Evolutionary conservation across 495 filamentous ascomycete genomes (phyloP).

Genomic region (Neurospora cerealis): DNA sequence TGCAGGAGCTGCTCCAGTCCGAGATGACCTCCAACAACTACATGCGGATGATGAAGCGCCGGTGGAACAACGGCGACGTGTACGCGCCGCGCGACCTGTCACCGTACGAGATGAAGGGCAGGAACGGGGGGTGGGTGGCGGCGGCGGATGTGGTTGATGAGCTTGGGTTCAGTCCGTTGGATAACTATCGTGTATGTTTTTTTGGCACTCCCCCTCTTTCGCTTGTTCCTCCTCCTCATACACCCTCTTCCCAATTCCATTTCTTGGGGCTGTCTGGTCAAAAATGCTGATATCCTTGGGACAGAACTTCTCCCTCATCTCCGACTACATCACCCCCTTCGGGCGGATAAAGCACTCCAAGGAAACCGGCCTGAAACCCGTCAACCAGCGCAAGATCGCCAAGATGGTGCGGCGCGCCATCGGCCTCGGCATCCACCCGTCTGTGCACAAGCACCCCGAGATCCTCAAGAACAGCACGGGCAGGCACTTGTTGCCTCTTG

Average conservation of each 20-base stretch:
- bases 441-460: conserved; percentile 88
- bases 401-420: conserved; percentile 85
- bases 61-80: conserved; percentile 67
- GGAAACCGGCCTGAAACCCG: conserved; percentile 70
- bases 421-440: conserved; percentile 85
- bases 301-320: conserved; percentile 89
- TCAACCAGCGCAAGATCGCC: conserved; percentile 86
- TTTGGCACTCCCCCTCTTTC: background rate
- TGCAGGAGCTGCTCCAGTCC: conserved; percentile 7
- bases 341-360: conserved; percentile 70
- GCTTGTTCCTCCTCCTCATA: background rate
- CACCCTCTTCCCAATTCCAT: background rate
- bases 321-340: conserved; percentile 74
- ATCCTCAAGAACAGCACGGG: conserved; percentile 40
- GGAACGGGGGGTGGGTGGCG: conserved; percentile 12
- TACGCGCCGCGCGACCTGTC: conserved; percentile 87
- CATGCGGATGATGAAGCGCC: conserved; percentile 38
- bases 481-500: background rate
- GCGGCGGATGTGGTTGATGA: conserved; percentile 69
- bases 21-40: conserved; percentile 17
- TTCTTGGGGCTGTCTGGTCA: background rate
- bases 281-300: conserved; percentile 2
- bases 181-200: conserved; percentile 68
- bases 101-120: conserved; percentile 63
- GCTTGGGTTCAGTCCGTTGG: conserved; percentile 68